Base-by-base conservation (phyloP, 169 alveolate species). In the Eimeria necatrix region DNA sequence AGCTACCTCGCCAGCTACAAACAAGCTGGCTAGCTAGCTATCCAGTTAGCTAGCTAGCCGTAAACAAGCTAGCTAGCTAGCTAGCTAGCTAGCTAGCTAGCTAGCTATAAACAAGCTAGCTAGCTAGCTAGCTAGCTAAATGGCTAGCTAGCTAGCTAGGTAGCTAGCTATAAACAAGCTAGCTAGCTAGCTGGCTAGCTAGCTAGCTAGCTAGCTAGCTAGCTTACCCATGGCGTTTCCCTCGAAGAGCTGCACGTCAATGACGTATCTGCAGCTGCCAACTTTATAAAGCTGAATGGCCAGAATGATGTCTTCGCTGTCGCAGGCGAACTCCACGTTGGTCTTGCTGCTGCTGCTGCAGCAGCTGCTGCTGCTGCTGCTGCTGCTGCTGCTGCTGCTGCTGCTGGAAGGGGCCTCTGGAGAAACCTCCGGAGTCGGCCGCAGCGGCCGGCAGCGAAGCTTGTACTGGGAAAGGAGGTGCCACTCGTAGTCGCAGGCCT, bases 211-310 rank as follows among this genome's bases (percentile, higher is more conserved):
- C 64, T 56, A 56, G 64, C 64, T 56, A 68, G 80, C 56, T 56
- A 20, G 20, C 94, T 53, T 56, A 94, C 96, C 84, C 71, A 94
- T 59, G 3, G 96, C 68, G 12, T 86, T 22, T 6, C 96, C 96
- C 10, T 94, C 96, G 74, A 94, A 94, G 51, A 94, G 95, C 93
- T 94, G 96, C 0, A 94, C 96, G 61, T 94, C 96, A 68, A 94
- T 81, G 12, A 94, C 61, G 32, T 89, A 94, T 6, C 95, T 93
- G 20, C 96, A n/a, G 41, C 87, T 51, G 73, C 95, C 95, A 59
- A 89, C 64, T 53, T 94, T 87, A 52, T 53, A 86, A 4, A 94
- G 95, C 60, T 88, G 95, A 22, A 94, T 49, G 0, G 93, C 32
- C 78, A 94, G 81, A 20, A 94, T 70, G 32, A 94, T 71, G 41